Conservation (phyloP, 257 asterid species). For the Thymus quinquecostatus region DNA sequence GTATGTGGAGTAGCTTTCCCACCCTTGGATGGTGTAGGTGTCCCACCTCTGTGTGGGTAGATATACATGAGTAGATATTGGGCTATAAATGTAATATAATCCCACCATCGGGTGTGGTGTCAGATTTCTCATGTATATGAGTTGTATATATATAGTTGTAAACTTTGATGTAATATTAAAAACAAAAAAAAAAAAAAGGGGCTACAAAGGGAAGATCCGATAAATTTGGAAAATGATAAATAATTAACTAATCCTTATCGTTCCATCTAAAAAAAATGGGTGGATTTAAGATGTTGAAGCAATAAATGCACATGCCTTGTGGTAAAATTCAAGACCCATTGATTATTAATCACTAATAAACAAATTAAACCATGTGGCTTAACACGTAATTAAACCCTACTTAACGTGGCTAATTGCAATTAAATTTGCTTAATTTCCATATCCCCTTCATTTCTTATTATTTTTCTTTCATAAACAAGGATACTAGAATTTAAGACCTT, state of each 20-base stretch:
- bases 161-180: too few relatives aligned
- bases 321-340: not conserved
- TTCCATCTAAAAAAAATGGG: conserved; percentile 20
- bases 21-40: too few relatives aligned
- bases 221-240: conserved; percentile 1
- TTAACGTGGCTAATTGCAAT: not conserved
- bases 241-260: not conserved
- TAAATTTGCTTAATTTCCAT: not conserved
- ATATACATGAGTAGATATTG: too few relatives aligned
- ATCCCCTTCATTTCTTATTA: not conserved
- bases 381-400: not conserved
- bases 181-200: too few relatives aligned
- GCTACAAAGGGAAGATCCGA: conserved; percentile 14
- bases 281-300: conserved; percentile 24
- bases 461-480: too few relatives aligned
- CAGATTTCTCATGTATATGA: too few relatives aligned
- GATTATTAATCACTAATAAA: not conserved
- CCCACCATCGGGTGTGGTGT: too few relatives aligned
- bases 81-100: too few relatives aligned
- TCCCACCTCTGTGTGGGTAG: too few relatives aligned
- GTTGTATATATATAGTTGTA: too few relatives aligned
- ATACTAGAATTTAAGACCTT: too few relatives aligned
- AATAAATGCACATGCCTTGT: conserved; percentile 31
- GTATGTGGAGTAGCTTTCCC: too few relatives aligned
- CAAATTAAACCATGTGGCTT: not conserved